Evolutionary conservation across 768 basidiomycete species (phyloP).

Genomic region (Xerocomellus amylosporus): DNA sequence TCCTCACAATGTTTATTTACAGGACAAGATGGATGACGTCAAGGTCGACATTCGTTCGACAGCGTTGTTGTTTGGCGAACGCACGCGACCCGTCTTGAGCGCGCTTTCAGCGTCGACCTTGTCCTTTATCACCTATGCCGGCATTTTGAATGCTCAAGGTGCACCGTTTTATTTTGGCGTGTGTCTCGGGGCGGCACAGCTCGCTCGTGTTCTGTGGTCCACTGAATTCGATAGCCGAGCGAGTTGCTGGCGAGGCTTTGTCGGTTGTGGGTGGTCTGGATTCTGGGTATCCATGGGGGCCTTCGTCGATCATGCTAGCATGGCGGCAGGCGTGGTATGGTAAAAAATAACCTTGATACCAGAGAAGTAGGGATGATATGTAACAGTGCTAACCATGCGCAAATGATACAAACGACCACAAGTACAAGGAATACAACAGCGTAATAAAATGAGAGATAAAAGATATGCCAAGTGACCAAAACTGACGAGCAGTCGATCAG

Average conservation of each 20-base stretch:
- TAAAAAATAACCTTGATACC: neutral
- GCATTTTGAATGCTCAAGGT: slow-evolving; percentile 74
- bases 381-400: neutral
- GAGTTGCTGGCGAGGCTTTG: slow-evolving; percentile 91
- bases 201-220: slow-evolving; percentile 67
- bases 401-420: neutral
- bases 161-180: slow-evolving; percentile 78
- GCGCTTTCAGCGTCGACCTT: slow-evolving; percentile 72
- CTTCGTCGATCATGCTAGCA: slow-evolving; percentile 57
- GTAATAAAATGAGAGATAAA: neutral
- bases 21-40: slow-evolving; percentile 94
- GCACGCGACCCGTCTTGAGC: slow-evolving; percentile 71
- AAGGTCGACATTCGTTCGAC: slow-evolving; percentile 89
- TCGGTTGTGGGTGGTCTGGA: slow-evolving; percentile 83
- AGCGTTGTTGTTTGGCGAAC: slow-evolving; percentile 82
- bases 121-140: slow-evolving; percentile 73
- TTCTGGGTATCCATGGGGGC: slow-evolving; percentile 87
- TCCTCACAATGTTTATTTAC: neutral
- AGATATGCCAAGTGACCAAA: neutral
- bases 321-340: slow-evolving; percentile 13
- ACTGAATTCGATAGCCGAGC: slow-evolving; percentile 74
- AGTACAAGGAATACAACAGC: neutral
- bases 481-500: neutral
- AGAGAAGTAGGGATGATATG: neutral
- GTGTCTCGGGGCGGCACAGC: slow-evolving; percentile 68